A percentile compares a stretch with the other conserved stretches of the same genome.
Evolutionary conservation across 2,329 filamentous ascomycete species (phyloP).

Genomic region (Seiridium cupressi): DNA sequence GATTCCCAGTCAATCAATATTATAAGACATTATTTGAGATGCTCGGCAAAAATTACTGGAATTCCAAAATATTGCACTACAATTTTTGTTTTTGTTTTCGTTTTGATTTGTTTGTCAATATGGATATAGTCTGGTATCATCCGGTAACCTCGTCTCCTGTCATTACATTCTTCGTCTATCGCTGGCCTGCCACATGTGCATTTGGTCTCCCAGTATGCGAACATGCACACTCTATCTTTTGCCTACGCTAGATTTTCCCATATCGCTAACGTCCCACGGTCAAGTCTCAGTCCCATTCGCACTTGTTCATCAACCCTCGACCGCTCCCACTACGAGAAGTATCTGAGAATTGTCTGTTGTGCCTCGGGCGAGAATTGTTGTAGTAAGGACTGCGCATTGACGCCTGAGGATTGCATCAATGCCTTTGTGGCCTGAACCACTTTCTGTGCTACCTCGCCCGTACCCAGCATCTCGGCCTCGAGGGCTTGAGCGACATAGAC

Average conservation of each 20-base stretch:
- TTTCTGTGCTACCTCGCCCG: conserved; percentile 75
- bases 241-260: neutral
- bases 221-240: neutral
- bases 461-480: conserved; percentile 78
- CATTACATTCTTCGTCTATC: neutral
- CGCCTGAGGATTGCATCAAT: conserved; percentile 69
- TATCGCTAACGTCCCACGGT: too few relatives aligned
- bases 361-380: conserved; percentile 75
- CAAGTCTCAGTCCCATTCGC: neutral
- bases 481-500: conserved; percentile 83
- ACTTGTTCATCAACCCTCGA: neutral
- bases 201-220: too few relatives aligned
- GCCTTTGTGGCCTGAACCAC: conserved; percentile 77
- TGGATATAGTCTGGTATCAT: neutral
- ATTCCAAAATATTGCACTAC: too few relatives aligned
- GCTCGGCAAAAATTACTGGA: too few relatives aligned
- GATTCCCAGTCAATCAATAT: too few relatives aligned
- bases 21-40: too few relatives aligned
- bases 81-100: too few relatives aligned
- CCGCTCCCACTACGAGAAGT: conserved; percentile 59
- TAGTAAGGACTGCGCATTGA: conserved; percentile 75
- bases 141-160: neutral
- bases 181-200: too few relatives aligned
- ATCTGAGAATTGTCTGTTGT: conserved; percentile 75
- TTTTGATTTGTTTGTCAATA: neutral